Evolutionary conservation across 495 filamentous ascomycete species (phyloP).

Genomic region (Pyrenopolyporus hunteri): DNA sequence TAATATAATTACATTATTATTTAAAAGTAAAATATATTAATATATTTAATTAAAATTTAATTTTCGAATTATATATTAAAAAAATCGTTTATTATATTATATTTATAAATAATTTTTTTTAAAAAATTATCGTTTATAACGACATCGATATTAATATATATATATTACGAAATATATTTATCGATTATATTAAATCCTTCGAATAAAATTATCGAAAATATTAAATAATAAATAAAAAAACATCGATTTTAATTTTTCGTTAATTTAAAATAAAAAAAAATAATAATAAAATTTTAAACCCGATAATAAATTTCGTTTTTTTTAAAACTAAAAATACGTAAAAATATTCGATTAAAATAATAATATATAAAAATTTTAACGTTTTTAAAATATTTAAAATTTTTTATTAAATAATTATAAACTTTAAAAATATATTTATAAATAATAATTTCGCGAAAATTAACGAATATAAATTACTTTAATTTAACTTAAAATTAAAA

Average conservation of each 20-base stretch:
- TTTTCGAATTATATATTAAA: neutral
- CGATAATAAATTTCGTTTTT: neutral
- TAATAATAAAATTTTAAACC: neutral
- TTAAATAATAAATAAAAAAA: neutral
- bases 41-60: neutral
- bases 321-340: neutral
- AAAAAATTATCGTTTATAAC: neutral
- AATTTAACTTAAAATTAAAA: neutral
- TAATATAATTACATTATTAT: neutral
- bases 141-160: neutral
- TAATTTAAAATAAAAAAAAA: neutral
- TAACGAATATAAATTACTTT: neutral
- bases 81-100: neutral
- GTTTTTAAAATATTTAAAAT: neutral
- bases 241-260: neutral
- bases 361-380: slow-evolving; percentile 3
- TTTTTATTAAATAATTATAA: neutral
- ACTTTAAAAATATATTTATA: neutral
- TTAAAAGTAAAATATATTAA: neutral
- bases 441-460: neutral
- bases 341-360: neutral
- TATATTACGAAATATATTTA: neutral
- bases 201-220: neutral
- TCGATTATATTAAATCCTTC: neutral
- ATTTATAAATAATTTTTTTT: neutral